phyloP scores from a whole-genome alignment of 1,139 yeast species.

The Kazachstania sp. region DNA sequence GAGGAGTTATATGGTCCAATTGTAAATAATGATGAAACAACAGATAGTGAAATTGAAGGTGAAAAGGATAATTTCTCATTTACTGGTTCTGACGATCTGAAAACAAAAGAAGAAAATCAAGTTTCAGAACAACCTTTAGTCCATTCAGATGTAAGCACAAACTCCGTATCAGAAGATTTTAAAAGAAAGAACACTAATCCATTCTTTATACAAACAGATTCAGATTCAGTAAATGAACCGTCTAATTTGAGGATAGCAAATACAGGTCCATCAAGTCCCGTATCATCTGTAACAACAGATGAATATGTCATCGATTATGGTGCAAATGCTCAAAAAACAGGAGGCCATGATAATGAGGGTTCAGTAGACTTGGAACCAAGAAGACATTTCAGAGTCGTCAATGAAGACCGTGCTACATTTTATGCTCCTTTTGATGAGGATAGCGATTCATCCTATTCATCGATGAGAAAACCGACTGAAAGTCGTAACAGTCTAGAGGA shows the following conservation, averaged over 20 bases:
- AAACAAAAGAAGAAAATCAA: background rate
- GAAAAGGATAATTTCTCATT: background rate
- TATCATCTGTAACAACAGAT: background rate
- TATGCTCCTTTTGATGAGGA: conserved; percentile 17
- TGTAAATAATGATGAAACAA: background rate
- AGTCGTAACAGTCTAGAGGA: background rate
- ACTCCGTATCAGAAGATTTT: background rate
- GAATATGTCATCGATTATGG: background rate
- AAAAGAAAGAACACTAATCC: background rate
- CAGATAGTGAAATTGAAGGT: background rate
- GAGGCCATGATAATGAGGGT: background rate
- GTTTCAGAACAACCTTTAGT: background rate
- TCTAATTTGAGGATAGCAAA: background rate
- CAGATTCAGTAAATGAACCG: background rate
- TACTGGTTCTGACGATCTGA: background rate
- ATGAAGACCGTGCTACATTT: conserved; percentile 26
- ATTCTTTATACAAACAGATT: background rate
- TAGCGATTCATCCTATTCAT: conserved; percentile 4
- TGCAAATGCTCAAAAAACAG: background rate
- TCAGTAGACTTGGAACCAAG: conserved; percentile 9
- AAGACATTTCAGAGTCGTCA: conserved; percentile 25
- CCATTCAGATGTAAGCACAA: background rate
- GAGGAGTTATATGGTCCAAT: background rate
- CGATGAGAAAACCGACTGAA: no score
- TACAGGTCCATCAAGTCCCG: background rate